Conservation (phyloP, 805 yeast genomes). For the Hanseniaspora meyeri region DNA sequence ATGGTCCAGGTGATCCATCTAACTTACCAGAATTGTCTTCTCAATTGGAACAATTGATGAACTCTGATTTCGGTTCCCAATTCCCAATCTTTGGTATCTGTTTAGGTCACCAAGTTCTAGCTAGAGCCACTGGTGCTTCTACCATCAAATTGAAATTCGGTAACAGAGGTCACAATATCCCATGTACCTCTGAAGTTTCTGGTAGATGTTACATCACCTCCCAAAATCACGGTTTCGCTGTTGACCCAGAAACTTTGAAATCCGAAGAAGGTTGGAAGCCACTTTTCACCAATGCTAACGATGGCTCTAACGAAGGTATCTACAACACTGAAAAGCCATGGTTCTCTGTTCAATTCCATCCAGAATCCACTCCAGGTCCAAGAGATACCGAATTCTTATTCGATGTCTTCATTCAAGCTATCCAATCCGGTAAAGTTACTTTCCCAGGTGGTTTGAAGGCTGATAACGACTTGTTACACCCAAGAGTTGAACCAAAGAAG, state of each 20-base stretch:
- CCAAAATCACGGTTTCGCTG: conserved; percentile 98
- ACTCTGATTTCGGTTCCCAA: conserved; percentile 31
- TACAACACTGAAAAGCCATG: conserved; percentile 77
- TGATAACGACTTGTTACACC: conserved; percentile 64
- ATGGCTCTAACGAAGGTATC: conserved; percentile 96
- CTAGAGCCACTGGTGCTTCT: conserved; percentile 89
- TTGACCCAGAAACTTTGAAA: conserved; percentile 59
- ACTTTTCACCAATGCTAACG: conserved; percentile 89
- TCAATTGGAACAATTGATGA: conserved; percentile 45
- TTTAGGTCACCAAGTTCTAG: conserved; percentile 92
- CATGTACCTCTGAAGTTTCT: conserved; percentile 76
- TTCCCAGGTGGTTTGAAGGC: conserved; percentile 82
- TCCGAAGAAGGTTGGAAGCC: conserved; percentile 69
- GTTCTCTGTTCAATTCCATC: conserved; percentile 98
- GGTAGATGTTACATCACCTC: conserved; percentile 98
- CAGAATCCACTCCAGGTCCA: conserved; percentile 99
- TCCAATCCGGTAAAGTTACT: conserved; percentile 56
- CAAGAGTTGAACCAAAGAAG: conserved; percentile 75
- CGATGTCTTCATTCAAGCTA: conserved; percentile 80
- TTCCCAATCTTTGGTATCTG: conserved; percentile 91
- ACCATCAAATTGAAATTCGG: conserved; percentile 90
- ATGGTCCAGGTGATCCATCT: conserved; percentile 99
- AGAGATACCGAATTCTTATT: conserved; percentile 95
- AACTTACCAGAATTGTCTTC: conserved; percentile 59
- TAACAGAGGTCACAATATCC: conserved; percentile 98